Percentiles rank a stretch among this genome's conserved stretches.
Evolutionary conservation across 2,329 filamentous ascomycete species (phyloP).

Genomic region (Colletotrichum sublineola): DNA sequence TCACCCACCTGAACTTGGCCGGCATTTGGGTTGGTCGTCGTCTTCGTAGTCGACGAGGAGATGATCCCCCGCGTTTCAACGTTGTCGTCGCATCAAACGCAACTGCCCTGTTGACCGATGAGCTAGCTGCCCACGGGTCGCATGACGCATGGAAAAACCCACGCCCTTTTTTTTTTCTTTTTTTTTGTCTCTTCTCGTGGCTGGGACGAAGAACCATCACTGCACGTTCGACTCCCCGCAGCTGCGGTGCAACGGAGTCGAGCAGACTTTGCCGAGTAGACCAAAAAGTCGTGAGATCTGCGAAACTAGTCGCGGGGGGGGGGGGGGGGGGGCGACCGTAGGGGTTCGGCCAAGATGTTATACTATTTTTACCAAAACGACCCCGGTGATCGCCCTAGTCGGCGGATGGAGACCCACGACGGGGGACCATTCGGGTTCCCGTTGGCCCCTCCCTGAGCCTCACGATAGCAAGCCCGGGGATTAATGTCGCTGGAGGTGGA

Average conservation of each 20-base stretch:
- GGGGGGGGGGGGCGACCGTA: not conserved
- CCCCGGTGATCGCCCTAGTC: constrained; percentile 35
- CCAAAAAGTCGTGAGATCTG: constrained; percentile 11
- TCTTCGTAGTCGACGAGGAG: not conserved
- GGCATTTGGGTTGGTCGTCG: constrained; percentile 7
- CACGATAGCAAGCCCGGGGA: constrained; percentile 36
- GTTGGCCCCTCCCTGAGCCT: constrained; percentile 51
- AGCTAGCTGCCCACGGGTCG: not conserved
- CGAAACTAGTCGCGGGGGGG: constrained; percentile 1
- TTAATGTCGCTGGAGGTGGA: not conserved
- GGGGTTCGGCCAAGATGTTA: constrained; percentile 11
- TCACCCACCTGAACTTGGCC: constrained; percentile 15
- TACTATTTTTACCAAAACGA: constrained; percentile 39
- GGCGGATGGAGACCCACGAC: constrained; percentile 25
- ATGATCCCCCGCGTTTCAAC: constrained; percentile 11
- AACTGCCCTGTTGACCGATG: constrained; percentile 9
- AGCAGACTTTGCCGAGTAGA: constrained; percentile 1
- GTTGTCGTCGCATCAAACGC: not conserved
- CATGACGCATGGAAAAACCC: constrained; percentile 3
- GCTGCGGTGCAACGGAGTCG: constrained; percentile 6
- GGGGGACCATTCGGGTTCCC: constrained; percentile 26
- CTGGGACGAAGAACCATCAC: constrained; percentile 5
- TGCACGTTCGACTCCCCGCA: constrained; percentile 17
- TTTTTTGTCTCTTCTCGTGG: constrained; percentile 12
- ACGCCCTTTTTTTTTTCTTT: not conserved